Base-by-base conservation (phyloP, 768 basidiomycete species). In the Lactarius trivialis region DNA sequence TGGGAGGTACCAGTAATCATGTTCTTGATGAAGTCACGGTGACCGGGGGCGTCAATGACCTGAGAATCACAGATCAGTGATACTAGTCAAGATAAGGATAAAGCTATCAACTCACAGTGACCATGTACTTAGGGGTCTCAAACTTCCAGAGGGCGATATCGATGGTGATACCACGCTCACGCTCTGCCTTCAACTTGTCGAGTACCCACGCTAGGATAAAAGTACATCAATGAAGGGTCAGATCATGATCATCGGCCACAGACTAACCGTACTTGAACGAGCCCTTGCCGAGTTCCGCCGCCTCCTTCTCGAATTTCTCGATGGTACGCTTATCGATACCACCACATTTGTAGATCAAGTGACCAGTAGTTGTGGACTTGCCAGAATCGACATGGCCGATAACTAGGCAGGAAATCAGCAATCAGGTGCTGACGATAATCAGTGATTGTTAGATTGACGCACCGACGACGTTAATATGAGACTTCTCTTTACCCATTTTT, bases 111-210 rank as follows among this genome's bases (percentile, higher is more conserved):
- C 89, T 62, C 77, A 93, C 91, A 49, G 91, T 93, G 71, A 97
- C 92, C 81, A 85, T 84, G 84, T 74, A 98, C 76, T 89, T 94
- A 75, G 96, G 95, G 69, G 97, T 99, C 82, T 99, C 97, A 88
- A 99, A 99, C 81, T 98, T 98, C 97, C 96, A 99, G 77, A 99
- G 93, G 68, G 96, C 96, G 77, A 99, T 99, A 85, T 99, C 96
- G 76, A 99, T 99, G 73, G 96, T 99, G 84, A 99, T 99, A 88
- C 97, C 97, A 88, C 97, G 96, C 85, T 99, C 97, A 81, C 97
- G 96, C 86, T 99, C 97, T 71, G 97, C 97, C 88, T 98, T 99
- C 71, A 98, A 92, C 82, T 98, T 99, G 85, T 99, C 97, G 73
- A 99, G 93, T 69, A 99, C 97, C 96, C 96, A 98, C 67, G 96